A percentile compares a stretch with the other conserved stretches of the same genome.
These are phyloP conservation scores for Echeveria elegans DNA, from an alignment of 164 flowering plant species.

Conservation along the genomic window DNA sequence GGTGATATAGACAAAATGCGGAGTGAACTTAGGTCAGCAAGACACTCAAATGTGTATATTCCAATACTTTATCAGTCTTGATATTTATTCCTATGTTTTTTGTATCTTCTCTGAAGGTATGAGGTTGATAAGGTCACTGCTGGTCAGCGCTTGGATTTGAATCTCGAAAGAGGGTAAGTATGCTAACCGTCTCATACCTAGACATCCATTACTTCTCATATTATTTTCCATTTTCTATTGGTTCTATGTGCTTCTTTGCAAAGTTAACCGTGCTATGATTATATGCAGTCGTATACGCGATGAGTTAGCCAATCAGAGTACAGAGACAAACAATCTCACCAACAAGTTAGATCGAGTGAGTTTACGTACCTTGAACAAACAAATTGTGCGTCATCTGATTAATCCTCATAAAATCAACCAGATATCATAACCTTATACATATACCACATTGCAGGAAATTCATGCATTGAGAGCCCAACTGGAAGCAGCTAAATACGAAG, in stretches of 20 bases:
- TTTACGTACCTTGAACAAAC: neutral
- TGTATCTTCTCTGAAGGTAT: slow-evolving; percentile 27
- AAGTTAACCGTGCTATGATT: neutral
- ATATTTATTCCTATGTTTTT: neutral
- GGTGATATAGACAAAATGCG: slow-evolving; percentile 76
- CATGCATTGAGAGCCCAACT: slow-evolving; percentile 48
- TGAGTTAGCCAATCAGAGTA: slow-evolving; percentile 45
- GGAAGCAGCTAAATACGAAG: slow-evolving; percentile 66
- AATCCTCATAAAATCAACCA: too few relatives aligned
- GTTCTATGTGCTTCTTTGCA: neutral
- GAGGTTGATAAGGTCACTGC: slow-evolving; percentile 68
- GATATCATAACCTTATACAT: neutral
- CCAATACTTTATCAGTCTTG: neutral
- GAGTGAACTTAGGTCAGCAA: slow-evolving; percentile 58
- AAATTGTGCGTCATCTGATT: neutral
- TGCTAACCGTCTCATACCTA: neutral
- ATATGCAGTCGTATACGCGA: slow-evolving; percentile 51
- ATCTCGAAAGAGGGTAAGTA: slow-evolving; percentile 59
- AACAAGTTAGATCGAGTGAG: slow-evolving; percentile 59
- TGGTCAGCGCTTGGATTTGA: slow-evolving; percentile 59
- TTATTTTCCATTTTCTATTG: neutral
- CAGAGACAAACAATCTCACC: slow-evolving; percentile 47
- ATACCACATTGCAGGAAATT: slow-evolving; percentile 37
- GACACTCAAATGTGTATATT: neutral
- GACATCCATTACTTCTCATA: neutral